Base-by-base conservation (phyloP, 768 basidiomycete species). In the Suillus paluster region DNA sequence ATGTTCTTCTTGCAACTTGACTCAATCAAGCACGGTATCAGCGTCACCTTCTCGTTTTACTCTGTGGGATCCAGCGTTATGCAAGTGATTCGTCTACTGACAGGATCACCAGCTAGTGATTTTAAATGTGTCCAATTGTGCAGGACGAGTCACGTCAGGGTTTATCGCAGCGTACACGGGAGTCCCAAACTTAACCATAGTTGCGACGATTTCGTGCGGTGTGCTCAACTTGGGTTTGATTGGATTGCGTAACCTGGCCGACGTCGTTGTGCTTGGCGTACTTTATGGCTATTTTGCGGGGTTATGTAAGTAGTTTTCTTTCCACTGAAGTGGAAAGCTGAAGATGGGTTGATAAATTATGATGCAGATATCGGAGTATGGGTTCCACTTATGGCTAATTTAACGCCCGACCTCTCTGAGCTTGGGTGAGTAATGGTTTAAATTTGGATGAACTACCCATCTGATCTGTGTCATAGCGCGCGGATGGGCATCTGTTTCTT, bases 1-100 rank as follows among this genome's bases (percentile, higher is more conserved):
- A 74, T 84, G 19, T 87, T 85, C 71, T 88, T 83, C 67, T 65
- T 87, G 8, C 87, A 88, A 64, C 70, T 87, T 14, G 80, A 83
- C 60, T 78, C 85, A 1, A 74, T 83, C 33, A 71, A 77, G 54
- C 83, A 84, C 59, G 80, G 81, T 1, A 75, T 84, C 42, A 69
- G 74, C 17, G 69, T 77, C 10, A 73, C 70, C n/a, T 73, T 88
- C 5, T 83, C 86, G 1, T 87, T 88, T 62, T 86, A 87, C 62
- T 80, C 80, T 34, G 86, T 87, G 60, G 10, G 71, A 57, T 48
- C 34, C 34, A 21, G 23, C 15, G 17, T n/a, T 54, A 30, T 34
- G 7, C 21, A 17, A 8, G 19, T 38, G 6, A n/a, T 19, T 17
- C 21, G 4, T 61, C 25, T 19, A 33, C 21, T 36, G 56, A 42